Conservation (phyloP, 805 yeast species). For the Starmerella sp. region DNA sequence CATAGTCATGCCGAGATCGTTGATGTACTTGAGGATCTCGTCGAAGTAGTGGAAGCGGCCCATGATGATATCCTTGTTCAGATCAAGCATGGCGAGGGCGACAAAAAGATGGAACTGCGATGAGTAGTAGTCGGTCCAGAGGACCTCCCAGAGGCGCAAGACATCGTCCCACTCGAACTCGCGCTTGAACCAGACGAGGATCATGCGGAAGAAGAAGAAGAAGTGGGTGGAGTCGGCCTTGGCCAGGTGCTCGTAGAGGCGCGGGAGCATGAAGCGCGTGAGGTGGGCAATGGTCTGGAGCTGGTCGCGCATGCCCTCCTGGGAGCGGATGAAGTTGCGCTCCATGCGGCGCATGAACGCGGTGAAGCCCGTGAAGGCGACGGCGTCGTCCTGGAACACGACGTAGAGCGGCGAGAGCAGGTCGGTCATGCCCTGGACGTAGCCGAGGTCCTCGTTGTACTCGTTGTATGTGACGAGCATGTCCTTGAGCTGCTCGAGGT, state of each 20-base stretch:
- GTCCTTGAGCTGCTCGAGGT: slow-evolving; percentile 59
- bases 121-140: slow-evolving; percentile 79
- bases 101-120: slow-evolving; percentile 82
- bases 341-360: slow-evolving; percentile 92
- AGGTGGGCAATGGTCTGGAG: slow-evolving; percentile 73
- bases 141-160: slow-evolving; percentile 76
- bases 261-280: slow-evolving; percentile 83
- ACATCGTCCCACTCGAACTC: slow-evolving; percentile 76
- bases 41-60: slow-evolving; percentile 70
- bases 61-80: slow-evolving; percentile 66
- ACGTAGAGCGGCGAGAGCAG: slow-evolving; percentile 74
- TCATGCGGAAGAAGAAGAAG: slow-evolving; percentile 90
- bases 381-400: slow-evolving; percentile 50
- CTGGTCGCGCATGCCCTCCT: slow-evolving; percentile 85
- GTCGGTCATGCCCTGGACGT: slow-evolving; percentile 98
- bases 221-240: slow-evolving; percentile 81
- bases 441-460: slow-evolving; percentile 72
- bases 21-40: slow-evolving; percentile 84
- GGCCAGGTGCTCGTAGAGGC: slow-evolving; percentile 67
- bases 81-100: slow-evolving; percentile 80
- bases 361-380: slow-evolving; percentile 81
- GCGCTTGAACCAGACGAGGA: slow-evolving; percentile 88
- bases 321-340: slow-evolving; percentile 81
- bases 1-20: slow-evolving; percentile 70
- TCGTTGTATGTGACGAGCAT: slow-evolving; percentile 80